Evolutionary conservation across 139 green algal genomes (phyloP).

Genomic region (Ettlia oleoabundans): DNA sequence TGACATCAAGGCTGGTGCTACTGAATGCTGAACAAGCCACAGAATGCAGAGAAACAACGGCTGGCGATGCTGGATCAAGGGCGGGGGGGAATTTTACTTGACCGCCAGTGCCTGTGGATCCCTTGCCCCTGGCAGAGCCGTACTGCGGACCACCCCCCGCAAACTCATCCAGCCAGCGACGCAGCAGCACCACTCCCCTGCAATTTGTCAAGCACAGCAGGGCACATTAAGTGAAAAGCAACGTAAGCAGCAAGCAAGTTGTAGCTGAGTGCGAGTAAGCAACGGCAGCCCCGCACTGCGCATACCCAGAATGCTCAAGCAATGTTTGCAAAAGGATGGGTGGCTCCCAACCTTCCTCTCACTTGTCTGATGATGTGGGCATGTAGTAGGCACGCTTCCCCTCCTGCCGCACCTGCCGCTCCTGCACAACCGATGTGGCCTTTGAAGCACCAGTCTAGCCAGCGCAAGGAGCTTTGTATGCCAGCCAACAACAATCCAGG

Average conservation of each 20-base stretch:
- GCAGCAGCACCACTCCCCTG: slow-evolving; percentile 39
- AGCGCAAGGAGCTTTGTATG: neutral
- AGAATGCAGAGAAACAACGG: too few species aligned
- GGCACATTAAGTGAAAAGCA: too few species aligned
- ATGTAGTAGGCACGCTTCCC: slow-evolving; percentile 38
- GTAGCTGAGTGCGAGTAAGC: slow-evolving; percentile 4
- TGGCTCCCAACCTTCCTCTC: neutral
- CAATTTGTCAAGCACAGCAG: too few species aligned
- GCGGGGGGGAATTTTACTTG: too few species aligned
- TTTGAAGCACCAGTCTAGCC: neutral
- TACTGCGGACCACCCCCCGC: slow-evolving; percentile 29
- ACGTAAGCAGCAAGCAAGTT: too few species aligned
- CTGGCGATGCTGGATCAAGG: too few species aligned
- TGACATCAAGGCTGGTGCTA: too few species aligned
- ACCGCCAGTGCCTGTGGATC: neutral
- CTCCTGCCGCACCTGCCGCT: slow-evolving; percentile 7
- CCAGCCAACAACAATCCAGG: too few species aligned
- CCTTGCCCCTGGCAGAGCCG: neutral
- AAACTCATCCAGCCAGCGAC: slow-evolving; percentile 40
- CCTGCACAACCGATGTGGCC: neutral
- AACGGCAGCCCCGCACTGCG: neutral
- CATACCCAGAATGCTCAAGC: neutral
- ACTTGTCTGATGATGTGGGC: slow-evolving; percentile 42
- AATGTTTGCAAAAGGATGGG: neutral
- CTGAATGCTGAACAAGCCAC: too few species aligned